Percentiles rank a stretch among this genome's conserved stretches.
These are phyloP conservation scores for Cajanus cajan DNA, from an alignment of 306 rosid species.

Conservation along the genomic window DNA sequence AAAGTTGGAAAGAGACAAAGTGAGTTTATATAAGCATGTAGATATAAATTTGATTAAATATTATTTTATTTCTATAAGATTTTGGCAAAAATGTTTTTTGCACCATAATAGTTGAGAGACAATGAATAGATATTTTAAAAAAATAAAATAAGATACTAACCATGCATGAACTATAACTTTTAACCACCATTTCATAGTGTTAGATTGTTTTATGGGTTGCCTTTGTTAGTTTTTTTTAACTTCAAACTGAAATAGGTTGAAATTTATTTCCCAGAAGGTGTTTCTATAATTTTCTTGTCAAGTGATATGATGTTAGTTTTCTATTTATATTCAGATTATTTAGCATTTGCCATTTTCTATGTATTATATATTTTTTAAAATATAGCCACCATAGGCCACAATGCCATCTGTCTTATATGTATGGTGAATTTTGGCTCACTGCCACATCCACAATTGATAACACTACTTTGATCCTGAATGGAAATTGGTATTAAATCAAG, in stretches of 20 bases:
- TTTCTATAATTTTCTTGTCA: background rate
- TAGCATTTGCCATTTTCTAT: background rate
- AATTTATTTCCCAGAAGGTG: background rate
- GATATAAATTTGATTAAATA: background rate
- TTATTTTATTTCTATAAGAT: background rate
- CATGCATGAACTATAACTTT: background rate
- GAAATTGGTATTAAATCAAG: constrained; percentile 12
- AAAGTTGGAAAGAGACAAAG: constrained; percentile 61
- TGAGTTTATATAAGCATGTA: constrained; percentile 47
- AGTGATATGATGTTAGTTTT: background rate
- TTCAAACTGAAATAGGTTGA: background rate
- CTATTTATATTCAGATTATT: background rate
- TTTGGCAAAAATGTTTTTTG: background rate
- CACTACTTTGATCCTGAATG: background rate
- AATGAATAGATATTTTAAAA: background rate
- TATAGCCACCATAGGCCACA: background rate
- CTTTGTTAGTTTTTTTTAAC: background rate
- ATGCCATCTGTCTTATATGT: background rate
- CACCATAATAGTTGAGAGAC: background rate
- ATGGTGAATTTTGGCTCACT: background rate
- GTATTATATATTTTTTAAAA: background rate
- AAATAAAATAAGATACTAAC: background rate
- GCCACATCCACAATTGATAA: background rate
- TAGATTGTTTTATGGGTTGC: background rate
- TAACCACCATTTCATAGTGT: background rate